These are phyloP conservation scores for Suhomyces canberraensis DNA, from an alignment of 805 yeast genomes.

Conservation along the genomic window DNA sequence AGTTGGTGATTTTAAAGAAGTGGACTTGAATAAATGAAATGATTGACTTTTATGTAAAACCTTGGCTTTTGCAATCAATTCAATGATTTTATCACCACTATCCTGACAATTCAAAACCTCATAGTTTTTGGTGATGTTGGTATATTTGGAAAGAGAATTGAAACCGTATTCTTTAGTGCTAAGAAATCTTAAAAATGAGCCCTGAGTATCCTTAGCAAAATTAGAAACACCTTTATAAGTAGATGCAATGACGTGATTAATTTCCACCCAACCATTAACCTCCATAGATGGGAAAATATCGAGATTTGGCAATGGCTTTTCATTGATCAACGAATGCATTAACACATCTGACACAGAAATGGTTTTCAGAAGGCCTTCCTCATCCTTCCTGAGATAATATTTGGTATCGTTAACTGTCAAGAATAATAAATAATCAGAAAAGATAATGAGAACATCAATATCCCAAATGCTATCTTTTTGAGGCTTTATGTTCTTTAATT, in stretches of 20 bases:
- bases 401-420: slow-evolving; percentile 50
- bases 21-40: slow-evolving; percentile 73
- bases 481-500: slow-evolving; percentile 28
- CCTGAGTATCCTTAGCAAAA: slow-evolving; percentile 7
- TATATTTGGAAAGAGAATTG: slow-evolving; percentile 17
- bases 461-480: slow-evolving; percentile 9
- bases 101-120: slow-evolving; percentile 14
- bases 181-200: slow-evolving; percentile 26
- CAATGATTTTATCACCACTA: slow-evolving; percentile 43
- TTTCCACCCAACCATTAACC: slow-evolving; percentile 66
- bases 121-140: slow-evolving; percentile 23
- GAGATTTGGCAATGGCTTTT: slow-evolving; percentile 60
- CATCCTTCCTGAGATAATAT: slow-evolving; percentile 24
- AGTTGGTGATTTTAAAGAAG: slow-evolving; percentile 1
- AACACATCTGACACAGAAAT: slow-evolving; percentile 75
- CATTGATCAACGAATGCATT: slow-evolving; percentile 88
- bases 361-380: slow-evolving; percentile 24
- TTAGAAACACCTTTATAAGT: slow-evolving; percentile 34
- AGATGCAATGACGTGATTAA: slow-evolving; percentile 53
- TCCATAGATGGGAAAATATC: slow-evolving; percentile 57
- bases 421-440: slow-evolving; percentile 76
- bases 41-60: slow-evolving; percentile 77
- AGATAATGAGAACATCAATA: slow-evolving; percentile 62
- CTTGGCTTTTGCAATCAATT: slow-evolving; percentile 62
- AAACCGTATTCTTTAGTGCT: slow-evolving; percentile 26